phyloP scores from a whole-genome alignment of 2,329 filamentous ascomycete genomes.

The Grosmannia clavigera region DNA sequence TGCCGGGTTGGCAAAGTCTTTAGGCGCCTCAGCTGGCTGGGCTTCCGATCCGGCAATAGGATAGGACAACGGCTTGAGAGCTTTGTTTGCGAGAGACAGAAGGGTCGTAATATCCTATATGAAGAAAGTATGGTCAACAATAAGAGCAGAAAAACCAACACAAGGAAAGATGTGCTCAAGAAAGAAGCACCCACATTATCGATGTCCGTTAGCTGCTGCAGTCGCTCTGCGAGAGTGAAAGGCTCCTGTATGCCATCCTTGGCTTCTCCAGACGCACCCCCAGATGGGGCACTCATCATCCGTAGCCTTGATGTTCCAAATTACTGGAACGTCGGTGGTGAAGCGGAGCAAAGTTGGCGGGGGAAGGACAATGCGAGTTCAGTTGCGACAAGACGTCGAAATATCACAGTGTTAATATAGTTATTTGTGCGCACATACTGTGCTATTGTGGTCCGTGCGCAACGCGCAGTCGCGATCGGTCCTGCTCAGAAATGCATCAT shows the following conservation, averaged over 20 bases:
- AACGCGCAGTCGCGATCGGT: background rate
- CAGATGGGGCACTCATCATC: background rate
- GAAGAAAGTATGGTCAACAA: conserved; percentile 10
- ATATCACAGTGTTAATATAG: background rate
- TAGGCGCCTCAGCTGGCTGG: background rate
- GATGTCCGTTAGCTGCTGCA: conserved; percentile 67
- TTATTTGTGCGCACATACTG: background rate
- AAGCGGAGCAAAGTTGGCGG: background rate
- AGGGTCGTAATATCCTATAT: conserved; percentile 32
- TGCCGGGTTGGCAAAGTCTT: conserved; percentile 6
- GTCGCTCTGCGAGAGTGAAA: conserved; percentile 67
- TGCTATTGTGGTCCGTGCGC: background rate
- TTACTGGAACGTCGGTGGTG: background rate
- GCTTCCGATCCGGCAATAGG: conserved; percentile 10
- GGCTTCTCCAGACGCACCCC: background rate
- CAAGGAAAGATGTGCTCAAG: background rate
- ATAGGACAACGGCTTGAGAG: conserved; percentile 51
- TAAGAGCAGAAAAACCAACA: conserved; percentile 18
- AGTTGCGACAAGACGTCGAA: background rate
- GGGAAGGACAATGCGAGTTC: background rate
- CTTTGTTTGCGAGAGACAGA: conserved; percentile 37
- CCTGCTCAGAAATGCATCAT: background rate
- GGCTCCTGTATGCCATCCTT: conserved; percentile 24
- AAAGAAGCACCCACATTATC: conserved; percentile 48
- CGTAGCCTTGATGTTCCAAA: background rate